Percentiles rank a stretch among this genome's conserved stretches.
phyloP scores from a whole-genome alignment of 139 green algal genomes.

The Chlorella ohadii region DNA sequence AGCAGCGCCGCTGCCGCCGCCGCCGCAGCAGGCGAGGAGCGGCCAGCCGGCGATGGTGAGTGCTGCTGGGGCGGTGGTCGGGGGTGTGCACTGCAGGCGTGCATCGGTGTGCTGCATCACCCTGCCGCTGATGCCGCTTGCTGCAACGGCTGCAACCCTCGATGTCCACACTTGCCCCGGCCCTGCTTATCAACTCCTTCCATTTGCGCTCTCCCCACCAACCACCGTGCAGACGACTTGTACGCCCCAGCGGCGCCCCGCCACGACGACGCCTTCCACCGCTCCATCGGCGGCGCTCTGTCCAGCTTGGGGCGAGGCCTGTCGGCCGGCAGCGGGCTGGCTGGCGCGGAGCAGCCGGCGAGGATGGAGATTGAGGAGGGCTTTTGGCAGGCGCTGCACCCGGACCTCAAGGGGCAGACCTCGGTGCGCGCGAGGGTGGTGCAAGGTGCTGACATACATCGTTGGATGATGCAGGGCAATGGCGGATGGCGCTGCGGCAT shows the following conservation, averaged over 20 bases:
- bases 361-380: constrained; percentile 11
- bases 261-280: constrained; percentile 31
- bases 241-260: constrained; percentile 19
- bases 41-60: neutral
- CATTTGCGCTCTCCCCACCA: no score
- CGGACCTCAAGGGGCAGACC: neutral
- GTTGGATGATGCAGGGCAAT: neutral
- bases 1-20: neutral
- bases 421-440: neutral
- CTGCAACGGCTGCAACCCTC: no score
- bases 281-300: neutral
- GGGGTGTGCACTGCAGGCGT: no score
- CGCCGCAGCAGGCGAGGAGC: neutral
- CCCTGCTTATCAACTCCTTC: no score
- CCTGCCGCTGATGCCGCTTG: no score
- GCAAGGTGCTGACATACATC: neutral
- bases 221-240: constrained; percentile 24
- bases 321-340: neutral
- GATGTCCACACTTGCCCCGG: no score
- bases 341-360: neutral
- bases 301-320: neutral
- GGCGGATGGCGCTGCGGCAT: no score
- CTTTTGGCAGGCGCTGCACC: constrained; percentile 20
- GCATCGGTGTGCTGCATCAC: no score
- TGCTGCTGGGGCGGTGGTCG: neutral